Conservation (phyloP, 2,329 filamentous ascomycete species). For the Trichoderma sp. region DNA sequence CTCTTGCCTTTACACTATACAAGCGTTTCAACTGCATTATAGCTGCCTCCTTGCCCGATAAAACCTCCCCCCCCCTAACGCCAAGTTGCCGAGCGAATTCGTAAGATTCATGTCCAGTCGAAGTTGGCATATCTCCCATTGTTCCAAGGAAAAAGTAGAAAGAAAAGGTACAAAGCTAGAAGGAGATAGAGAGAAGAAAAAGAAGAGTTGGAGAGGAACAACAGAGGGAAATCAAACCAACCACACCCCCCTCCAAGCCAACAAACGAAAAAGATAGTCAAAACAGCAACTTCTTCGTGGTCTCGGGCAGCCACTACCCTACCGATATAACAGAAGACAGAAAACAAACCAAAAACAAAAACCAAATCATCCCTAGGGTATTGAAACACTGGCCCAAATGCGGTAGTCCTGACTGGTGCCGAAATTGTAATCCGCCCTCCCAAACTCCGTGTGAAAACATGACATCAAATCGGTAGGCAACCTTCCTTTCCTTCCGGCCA, state of each 20-base stretch:
- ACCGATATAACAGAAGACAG: constrained; percentile 29
- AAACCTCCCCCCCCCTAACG: constrained; percentile 1
- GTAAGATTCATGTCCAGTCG: constrained; percentile 11
- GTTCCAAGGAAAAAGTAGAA: neutral
- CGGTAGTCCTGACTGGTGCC: constrained; percentile 23
- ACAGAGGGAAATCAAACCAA: neutral
- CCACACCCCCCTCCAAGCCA: neutral
- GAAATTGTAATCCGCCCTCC: constrained; percentile 20
- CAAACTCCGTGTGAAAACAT: constrained; percentile 17
- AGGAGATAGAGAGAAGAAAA: neutral
- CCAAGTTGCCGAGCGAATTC: constrained; percentile 13
- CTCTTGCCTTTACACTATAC: neutral
- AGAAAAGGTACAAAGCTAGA: no score
- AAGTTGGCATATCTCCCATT: constrained; percentile 2
- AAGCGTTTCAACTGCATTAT: constrained; percentile 17
- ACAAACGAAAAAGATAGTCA: constrained; percentile 28
- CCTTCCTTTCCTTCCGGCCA: neutral
- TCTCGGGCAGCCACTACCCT: constrained; percentile 31
- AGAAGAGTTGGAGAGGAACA: neutral
- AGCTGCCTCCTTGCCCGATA: neutral
- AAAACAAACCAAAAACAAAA: no score
- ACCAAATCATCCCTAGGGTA: constrained; percentile 37
- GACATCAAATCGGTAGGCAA: neutral
- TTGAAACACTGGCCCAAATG: constrained; percentile 35
- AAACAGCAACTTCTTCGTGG: constrained; percentile 19